Conservation (phyloP, 768 basidiomycete species). For the Leccinum boreale region DNA sequence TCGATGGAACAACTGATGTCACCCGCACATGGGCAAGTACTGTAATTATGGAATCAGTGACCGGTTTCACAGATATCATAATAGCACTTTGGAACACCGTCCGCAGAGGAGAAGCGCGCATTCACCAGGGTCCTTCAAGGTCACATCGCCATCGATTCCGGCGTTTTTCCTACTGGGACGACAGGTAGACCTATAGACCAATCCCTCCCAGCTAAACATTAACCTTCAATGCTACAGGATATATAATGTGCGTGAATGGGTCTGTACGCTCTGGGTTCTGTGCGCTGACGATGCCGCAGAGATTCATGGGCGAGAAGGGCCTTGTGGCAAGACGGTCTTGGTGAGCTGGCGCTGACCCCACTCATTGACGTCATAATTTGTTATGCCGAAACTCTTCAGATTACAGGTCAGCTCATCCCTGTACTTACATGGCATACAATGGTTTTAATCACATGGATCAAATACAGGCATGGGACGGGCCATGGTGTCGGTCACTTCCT, state of each 20-base stretch:
- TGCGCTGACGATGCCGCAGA: slow-evolving; percentile 35
- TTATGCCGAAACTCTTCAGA: slow-evolving; percentile 33
- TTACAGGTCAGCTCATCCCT: slow-evolving; percentile 44
- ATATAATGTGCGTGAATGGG: slow-evolving; percentile 43
- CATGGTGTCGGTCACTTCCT: slow-evolving; percentile 95
- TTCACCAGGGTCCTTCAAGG: slow-evolving; percentile 93
- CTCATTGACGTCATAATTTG: not conserved
- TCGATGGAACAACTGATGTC: slow-evolving; percentile 94
- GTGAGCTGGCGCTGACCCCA: slow-evolving; percentile 35
- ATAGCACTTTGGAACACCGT: slow-evolving; percentile 87
- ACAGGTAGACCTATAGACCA: slow-evolving; percentile 45
- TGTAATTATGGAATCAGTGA: not conserved
- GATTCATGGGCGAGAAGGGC: slow-evolving; percentile 78
- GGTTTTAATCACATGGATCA: slow-evolving; percentile 3
- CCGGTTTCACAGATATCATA: not conserved
- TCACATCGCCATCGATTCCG: slow-evolving; percentile 85
- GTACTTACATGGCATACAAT: not conserved
- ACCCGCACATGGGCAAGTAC: slow-evolving; percentile 77
- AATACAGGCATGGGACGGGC: slow-evolving; percentile 79
- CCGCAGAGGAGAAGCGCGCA: slow-evolving; percentile 76
- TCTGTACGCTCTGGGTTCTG: not conserved
- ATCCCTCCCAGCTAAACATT: not conserved
- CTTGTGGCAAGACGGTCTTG: slow-evolving; percentile 86
- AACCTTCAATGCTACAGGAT: slow-evolving; percentile 38
- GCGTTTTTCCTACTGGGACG: slow-evolving; percentile 78